A percentile compares a stretch with the other conserved stretches of the same genome.
These are phyloP conservation scores for Selaginella moellendorffii DNA, from an alignment of 75 land plant genomes.

Conservation along the genomic window DNA sequence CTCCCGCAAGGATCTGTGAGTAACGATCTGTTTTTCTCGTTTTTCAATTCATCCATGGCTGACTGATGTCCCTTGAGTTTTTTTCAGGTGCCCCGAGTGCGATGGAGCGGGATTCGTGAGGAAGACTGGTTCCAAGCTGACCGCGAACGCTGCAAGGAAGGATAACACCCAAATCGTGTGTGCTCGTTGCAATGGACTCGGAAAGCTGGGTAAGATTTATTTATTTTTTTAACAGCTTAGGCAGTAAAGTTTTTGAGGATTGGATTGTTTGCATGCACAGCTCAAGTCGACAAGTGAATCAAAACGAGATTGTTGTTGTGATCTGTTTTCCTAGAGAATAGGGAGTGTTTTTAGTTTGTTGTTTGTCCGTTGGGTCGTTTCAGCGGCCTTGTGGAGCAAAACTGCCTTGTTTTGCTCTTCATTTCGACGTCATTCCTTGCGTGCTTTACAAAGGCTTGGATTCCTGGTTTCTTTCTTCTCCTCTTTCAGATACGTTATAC, in stretches of 20 bases:
- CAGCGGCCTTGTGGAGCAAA: neutral
- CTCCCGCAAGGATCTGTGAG: conserved; percentile 74
- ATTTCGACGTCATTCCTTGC: no score
- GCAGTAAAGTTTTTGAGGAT: neutral
- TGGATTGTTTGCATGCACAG: neutral
- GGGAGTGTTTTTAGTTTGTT: neutral
- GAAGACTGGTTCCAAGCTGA: conserved; percentile 27
- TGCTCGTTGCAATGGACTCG: conserved; percentile 74
- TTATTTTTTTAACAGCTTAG: neutral
- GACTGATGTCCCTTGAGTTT: no score
- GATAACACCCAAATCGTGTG: conserved; percentile 78
- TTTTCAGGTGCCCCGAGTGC: conserved; percentile 83
- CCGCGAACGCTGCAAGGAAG: conserved; percentile 89
- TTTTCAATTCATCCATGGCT: no score
- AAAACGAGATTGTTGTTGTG: neutral
- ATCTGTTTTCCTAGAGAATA: neutral
- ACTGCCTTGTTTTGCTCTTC: no score
- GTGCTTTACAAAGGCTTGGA: no score
- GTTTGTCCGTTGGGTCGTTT: neutral
- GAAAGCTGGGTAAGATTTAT: conserved; percentile 40
- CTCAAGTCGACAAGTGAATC: neutral
- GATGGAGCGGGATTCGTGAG: conserved; percentile 93
- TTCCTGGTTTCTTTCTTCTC: no score
- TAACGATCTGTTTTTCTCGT: no score
- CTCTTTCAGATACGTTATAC: no score